Evolutionary conservation across 805 yeast species (phyloP).

Genomic region (Pichia kluyveri): DNA sequence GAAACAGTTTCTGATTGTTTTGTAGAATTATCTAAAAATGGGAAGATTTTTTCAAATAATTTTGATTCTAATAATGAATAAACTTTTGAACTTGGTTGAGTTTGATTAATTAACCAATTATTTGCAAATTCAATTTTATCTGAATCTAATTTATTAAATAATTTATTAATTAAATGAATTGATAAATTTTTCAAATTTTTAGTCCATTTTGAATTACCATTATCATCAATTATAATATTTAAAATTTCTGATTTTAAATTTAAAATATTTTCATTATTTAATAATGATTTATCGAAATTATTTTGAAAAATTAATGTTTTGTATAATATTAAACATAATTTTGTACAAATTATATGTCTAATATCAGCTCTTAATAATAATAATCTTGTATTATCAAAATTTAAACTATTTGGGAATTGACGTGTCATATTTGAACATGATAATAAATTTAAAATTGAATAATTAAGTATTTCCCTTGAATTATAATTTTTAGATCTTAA

Average conservation of each 20-base stretch:
- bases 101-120: constrained; percentile 77
- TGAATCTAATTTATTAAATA: constrained; percentile 20
- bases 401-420: constrained; percentile 75
- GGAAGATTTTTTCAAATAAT: constrained; percentile 24
- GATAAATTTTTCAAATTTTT: constrained; percentile 67
- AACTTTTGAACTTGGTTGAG: constrained; percentile 73
- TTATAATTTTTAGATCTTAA: constrained; percentile 9
- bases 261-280: constrained; percentile 27
- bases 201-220: constrained; percentile 87
- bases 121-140: constrained; percentile 52
- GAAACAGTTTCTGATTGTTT: neutral
- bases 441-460: constrained; percentile 52
- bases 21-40: constrained; percentile 1
- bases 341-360: constrained; percentile 73
- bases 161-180: constrained; percentile 48
- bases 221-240: constrained; percentile 75
- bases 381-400: constrained; percentile 77
- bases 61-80: constrained; percentile 67
- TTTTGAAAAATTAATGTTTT: constrained; percentile 48
- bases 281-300: constrained; percentile 26
- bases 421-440: constrained; percentile 74
- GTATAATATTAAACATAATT: constrained; percentile 63
- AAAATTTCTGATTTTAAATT: constrained; percentile 61
- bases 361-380: constrained; percentile 76
- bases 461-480: constrained; percentile 30